These are phyloP conservation scores for Trametes versicolor DNA, from an alignment of 1,284 basidiomycete genomes.

Conservation along the genomic window DNA sequence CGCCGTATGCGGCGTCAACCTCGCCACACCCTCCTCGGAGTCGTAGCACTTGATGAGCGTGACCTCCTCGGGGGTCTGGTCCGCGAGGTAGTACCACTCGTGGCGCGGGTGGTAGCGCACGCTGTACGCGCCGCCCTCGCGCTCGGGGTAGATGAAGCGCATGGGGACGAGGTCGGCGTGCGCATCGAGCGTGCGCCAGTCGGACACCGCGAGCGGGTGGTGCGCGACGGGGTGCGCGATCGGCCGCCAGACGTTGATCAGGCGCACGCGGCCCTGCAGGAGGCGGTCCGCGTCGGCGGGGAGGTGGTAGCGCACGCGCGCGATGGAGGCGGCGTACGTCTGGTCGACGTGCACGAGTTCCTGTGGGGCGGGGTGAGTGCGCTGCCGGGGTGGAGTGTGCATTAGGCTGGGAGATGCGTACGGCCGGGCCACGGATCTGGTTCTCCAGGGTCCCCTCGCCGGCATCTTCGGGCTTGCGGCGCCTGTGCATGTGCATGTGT, in stretches of 20 bases:
- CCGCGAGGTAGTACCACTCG: constrained; percentile 10
- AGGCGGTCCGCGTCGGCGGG: constrained; percentile 10
- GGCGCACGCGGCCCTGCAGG: constrained; percentile 4
- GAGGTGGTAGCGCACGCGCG: constrained; percentile 8
- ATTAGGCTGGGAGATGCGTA: neutral
- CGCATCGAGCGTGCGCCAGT: constrained; percentile 10
- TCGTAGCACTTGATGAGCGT: constrained; percentile 13
- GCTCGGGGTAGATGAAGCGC: constrained; percentile 9
- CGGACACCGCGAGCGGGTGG: constrained; percentile 13
- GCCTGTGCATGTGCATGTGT: neutral
- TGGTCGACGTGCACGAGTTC: constrained; percentile 11
- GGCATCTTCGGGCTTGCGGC: constrained; percentile 4
- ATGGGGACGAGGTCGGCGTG: constrained; percentile 10
- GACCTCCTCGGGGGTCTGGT: constrained; percentile 11
- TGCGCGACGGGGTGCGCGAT: constrained; percentile 10
- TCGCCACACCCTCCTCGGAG: constrained; percentile 7
- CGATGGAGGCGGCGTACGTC: constrained; percentile 2
- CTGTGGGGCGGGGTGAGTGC: neutral
- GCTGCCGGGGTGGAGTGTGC: neutral
- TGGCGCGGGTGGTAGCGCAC: constrained; percentile 9
- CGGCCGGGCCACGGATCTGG: constrained; percentile 1
- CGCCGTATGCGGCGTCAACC: constrained; percentile 11
- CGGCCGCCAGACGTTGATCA: constrained; percentile 14
- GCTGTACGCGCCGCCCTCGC: constrained; percentile 12
- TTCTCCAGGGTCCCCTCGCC: neutral